Conservation (phyloP, 2,329 filamentous ascomycete species). For the Monosporascus sp. region DNA sequence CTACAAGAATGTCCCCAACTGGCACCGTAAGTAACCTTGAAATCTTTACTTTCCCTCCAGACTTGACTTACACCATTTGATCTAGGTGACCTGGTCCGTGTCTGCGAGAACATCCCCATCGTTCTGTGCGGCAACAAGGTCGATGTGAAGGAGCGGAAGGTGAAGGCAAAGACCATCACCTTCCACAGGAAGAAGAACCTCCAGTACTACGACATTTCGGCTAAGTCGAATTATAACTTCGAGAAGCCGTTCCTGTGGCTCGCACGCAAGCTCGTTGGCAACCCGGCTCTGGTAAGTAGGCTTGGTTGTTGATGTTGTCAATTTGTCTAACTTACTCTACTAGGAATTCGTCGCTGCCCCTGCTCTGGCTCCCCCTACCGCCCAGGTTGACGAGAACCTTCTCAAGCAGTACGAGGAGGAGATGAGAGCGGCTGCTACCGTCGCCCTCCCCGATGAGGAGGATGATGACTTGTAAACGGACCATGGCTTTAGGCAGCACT, state of each 20-base stretch:
- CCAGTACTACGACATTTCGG: constrained; percentile 99
- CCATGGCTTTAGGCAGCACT: constrained; percentile 10
- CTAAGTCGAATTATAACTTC: constrained; percentile 99
- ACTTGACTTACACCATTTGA: constrained; percentile 9
- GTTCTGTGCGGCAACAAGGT: constrained; percentile 99
- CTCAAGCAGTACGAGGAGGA: constrained; percentile 81
- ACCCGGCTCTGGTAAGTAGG: constrained; percentile 68
- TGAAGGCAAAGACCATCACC: constrained; percentile 99
- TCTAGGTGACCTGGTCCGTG: constrained; percentile 90
- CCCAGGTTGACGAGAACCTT: constrained; percentile 78
- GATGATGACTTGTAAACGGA: constrained; percentile 57
- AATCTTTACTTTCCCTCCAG: constrained; percentile 1
- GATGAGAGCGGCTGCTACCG: constrained; percentile 73
- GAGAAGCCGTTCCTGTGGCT: constrained; percentile 99
- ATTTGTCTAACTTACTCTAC: constrained; percentile 20
- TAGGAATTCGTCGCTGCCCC: constrained; percentile 96
- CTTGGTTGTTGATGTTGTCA: neutral
- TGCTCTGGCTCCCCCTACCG: constrained; percentile 89
- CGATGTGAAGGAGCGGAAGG: constrained; percentile 99
- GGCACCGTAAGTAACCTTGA: constrained; percentile 75
- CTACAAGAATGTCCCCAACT: constrained; percentile 99
- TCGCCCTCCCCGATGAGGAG: constrained; percentile 93
- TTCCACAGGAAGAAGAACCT: constrained; percentile 99
- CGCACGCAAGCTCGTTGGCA: constrained; percentile 95
- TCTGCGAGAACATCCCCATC: constrained; percentile 99